These are phyloP conservation scores for Solanum microdontum DNA, from an alignment of 257 asterid species.

Conservation along the genomic window DNA sequence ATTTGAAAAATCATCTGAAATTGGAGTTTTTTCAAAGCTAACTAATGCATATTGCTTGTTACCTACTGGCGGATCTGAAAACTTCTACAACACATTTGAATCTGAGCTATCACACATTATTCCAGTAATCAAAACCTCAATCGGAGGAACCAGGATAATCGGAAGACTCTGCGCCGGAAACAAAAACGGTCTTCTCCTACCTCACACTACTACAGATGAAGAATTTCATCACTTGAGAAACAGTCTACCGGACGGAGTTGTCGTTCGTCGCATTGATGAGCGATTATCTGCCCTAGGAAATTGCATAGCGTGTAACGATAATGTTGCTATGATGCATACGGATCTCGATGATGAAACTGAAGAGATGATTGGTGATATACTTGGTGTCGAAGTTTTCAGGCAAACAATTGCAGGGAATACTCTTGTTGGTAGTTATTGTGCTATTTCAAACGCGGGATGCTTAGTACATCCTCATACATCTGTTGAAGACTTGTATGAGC, in stretches of 20 bases:
- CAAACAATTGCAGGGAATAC: neutral
- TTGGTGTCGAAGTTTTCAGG: neutral
- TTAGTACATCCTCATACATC: neutral
- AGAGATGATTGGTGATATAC: neutral
- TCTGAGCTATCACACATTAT: neutral
- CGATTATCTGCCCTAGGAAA: neutral
- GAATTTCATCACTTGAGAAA: neutral
- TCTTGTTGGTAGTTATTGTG: neutral
- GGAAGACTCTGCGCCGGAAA: neutral
- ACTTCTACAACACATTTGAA: neutral
- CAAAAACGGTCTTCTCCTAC: neutral
- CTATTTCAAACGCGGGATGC: neutral
- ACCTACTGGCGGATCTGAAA: neutral
- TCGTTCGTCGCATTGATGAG: neutral
- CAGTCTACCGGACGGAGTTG: neutral
- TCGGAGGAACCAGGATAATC: neutral
- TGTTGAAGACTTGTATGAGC: neutral
- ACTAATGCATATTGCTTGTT: neutral
- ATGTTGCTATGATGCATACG: neutral
- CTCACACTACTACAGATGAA: neutral
- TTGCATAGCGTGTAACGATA: neutral
- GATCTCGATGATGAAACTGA: neutral
- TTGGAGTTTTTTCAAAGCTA: neutral
- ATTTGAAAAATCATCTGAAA: neutral
- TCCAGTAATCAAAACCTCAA: neutral